phyloP scores from a whole-genome alignment of 345 rosid species.

The Bretschneidera sinensis region DNA sequence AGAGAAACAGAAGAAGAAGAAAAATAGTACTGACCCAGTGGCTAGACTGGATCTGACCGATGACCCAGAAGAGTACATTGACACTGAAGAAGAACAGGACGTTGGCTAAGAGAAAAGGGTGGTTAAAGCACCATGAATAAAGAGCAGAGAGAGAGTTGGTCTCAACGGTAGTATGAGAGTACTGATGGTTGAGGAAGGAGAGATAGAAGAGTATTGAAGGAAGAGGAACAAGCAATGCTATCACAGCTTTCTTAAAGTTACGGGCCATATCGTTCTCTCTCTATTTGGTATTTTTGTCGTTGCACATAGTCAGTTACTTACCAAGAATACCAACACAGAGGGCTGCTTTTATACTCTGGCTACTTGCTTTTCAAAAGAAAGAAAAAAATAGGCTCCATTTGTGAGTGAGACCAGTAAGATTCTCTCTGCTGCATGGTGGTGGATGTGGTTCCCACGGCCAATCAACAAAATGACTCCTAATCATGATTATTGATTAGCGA shows the following conservation, averaged over 20 bases:
- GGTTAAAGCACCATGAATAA: slow-evolving; percentile 71
- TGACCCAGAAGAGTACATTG: slow-evolving; percentile 86
- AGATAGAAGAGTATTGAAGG: slow-evolving; percentile 71
- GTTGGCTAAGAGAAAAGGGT: slow-evolving; percentile 77
- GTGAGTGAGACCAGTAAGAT: not conserved
- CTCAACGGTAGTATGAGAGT: slow-evolving; percentile 11
- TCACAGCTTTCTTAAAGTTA: slow-evolving; percentile 50
- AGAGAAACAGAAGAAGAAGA: slow-evolving; percentile 2
- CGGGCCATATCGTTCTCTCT: slow-evolving; percentile 26
- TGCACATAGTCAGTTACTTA: too few species aligned
- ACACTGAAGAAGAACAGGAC: slow-evolving; percentile 86
- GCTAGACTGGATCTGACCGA: slow-evolving; percentile 64
- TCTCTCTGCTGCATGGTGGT: not conserved
- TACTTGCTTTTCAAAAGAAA: not conserved
- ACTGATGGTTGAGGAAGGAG: slow-evolving; percentile 43
- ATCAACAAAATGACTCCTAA: not conserved
- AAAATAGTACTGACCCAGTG: slow-evolving; percentile 56
- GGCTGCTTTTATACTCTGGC: not conserved
- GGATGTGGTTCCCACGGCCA: not conserved
- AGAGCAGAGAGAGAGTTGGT: slow-evolving; percentile 23
- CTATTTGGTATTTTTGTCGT: not conserved
- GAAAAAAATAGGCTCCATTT: not conserved
- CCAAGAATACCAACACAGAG: not conserved
- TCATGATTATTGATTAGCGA: not conserved
- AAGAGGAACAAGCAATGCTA: slow-evolving; percentile 66